Conservation (phyloP, 192 early-diverging fungal species). For the Coemansia sp. region DNA sequence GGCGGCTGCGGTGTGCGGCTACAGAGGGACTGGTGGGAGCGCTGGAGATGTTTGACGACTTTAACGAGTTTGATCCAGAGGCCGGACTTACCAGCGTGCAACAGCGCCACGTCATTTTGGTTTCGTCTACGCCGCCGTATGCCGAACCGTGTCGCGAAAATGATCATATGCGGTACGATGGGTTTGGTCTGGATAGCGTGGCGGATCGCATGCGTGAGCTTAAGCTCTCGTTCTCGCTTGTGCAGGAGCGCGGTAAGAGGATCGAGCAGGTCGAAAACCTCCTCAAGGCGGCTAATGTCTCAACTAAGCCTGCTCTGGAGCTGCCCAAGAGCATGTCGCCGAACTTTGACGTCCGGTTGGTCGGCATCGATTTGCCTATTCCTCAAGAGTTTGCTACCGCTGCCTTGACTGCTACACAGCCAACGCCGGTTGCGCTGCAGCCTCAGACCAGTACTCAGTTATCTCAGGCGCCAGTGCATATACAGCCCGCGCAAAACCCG, state of each 20-base stretch:
- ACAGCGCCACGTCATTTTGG: conserved; percentile 53
- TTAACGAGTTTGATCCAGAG: conserved; percentile 53
- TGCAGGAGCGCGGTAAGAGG: conserved; percentile 47
- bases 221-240: conserved; percentile 55
- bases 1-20: conserved; percentile 50
- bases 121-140: conserved; percentile 54
- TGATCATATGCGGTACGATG: conserved; percentile 51
- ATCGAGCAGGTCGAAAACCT: conserved; percentile 47
- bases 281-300: conserved; percentile 41
- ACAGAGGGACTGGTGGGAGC: conserved; percentile 55
- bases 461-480: conserved; percentile 20
- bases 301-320: conserved; percentile 35
- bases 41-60: conserved; percentile 59
- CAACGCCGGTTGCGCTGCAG: conserved; percentile 13
- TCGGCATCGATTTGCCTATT: conserved; percentile 44
- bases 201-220: conserved; percentile 53
- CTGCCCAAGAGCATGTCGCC: conserved; percentile 51
- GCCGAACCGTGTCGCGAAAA: conserved; percentile 49
- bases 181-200: conserved; percentile 44
- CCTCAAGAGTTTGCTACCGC: conserved; percentile 32
- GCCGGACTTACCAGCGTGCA: conserved; percentile 44
- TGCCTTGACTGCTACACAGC: background rate
- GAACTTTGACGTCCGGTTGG: conserved; percentile 42
- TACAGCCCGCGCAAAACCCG: conserved; percentile 33
- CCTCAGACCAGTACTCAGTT: background rate